Conservation (phyloP, 345 rosid genomes). For the Salix caprea region DNA sequence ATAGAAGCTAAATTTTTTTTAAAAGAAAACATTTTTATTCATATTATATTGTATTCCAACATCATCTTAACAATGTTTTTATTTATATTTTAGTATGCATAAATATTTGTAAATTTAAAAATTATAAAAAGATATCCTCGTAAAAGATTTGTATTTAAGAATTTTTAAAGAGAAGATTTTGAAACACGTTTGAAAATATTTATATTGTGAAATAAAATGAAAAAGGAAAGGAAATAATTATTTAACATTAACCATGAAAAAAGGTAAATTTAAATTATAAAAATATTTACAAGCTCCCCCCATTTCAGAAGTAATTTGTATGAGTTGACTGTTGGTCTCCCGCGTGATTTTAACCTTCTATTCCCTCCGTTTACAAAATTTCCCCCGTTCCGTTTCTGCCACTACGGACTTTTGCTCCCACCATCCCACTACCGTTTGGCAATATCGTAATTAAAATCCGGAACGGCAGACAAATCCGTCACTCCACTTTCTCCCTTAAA, state of each 20-base stretch:
- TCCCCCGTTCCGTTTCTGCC: conserved; percentile 52
- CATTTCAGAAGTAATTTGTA: neutral
- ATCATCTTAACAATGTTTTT: too few species aligned
- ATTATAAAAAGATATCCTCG: too few species aligned
- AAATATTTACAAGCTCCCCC: neutral
- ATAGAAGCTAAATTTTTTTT: too few species aligned
- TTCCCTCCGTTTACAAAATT: conserved; percentile 15
- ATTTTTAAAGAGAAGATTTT: too few species aligned
- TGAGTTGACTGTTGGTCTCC: conserved; percentile 51
- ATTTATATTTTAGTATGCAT: too few species aligned
- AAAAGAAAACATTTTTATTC: too few species aligned
- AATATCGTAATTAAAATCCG: neutral
- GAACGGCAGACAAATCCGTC: neutral
- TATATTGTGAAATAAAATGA: too few species aligned
- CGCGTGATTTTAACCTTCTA: conserved; percentile 26
- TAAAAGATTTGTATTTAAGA: too few species aligned
- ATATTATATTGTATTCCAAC: too few species aligned
- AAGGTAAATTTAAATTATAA: neutral
- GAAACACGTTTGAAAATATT: too few species aligned
- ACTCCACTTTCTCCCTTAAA: conserved; percentile 10
- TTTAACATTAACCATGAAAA: neutral
- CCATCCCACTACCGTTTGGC: neutral
- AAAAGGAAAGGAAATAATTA: too few species aligned
- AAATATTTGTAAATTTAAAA: too few species aligned
- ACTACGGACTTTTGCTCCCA: neutral